A percentile compares a stretch with the other conserved stretches of the same genome.
Conservation (phyloP, 352 stramenopile species). For the Phytophthora palmivora region DNA sequence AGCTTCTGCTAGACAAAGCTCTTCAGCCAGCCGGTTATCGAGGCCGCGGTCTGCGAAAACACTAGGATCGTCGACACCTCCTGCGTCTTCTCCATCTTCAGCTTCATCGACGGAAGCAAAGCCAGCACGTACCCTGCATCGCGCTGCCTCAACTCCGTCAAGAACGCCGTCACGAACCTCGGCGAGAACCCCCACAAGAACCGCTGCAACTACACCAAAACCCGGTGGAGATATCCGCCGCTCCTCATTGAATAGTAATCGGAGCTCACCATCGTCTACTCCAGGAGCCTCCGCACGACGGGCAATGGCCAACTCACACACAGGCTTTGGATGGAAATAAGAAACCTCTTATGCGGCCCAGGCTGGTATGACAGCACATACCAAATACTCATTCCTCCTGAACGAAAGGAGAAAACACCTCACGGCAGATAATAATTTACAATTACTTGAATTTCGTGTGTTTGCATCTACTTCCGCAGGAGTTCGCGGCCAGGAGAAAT, state of each 20-base stretch:
- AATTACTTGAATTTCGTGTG: conserved; percentile 4
- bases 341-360: not conserved
- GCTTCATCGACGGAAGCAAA: conserved; percentile 25
- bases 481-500: conserved; percentile 18
- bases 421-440: conserved; percentile 27
- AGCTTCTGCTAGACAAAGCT: conserved; percentile 21
- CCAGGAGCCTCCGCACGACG: conserved; percentile 20
- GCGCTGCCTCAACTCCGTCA: conserved; percentile 15
- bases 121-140: conserved; percentile 35
- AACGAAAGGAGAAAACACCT: conserved; percentile 10
- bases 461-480: conserved; percentile 26
- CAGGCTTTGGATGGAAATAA: conserved; percentile 45
- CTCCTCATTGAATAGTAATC: conserved; percentile 34
- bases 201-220: conserved; percentile 10
- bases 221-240: conserved; percentile 12
- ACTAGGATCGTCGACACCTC: conserved; percentile 24
- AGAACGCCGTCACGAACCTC: conserved; percentile 11
- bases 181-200: conserved; percentile 24
- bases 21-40: conserved; percentile 32
- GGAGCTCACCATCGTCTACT: conserved; percentile 28
- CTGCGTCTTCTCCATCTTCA: conserved; percentile 30
- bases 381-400: conserved; percentile 10
- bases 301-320: conserved; percentile 23
- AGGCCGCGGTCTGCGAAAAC: conserved; percentile 30
- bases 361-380: too few relatives aligned